phyloP scores from a whole-genome alignment of 2,329 filamentous ascomycete genomes.

The Hypoxylon sp. region DNA sequence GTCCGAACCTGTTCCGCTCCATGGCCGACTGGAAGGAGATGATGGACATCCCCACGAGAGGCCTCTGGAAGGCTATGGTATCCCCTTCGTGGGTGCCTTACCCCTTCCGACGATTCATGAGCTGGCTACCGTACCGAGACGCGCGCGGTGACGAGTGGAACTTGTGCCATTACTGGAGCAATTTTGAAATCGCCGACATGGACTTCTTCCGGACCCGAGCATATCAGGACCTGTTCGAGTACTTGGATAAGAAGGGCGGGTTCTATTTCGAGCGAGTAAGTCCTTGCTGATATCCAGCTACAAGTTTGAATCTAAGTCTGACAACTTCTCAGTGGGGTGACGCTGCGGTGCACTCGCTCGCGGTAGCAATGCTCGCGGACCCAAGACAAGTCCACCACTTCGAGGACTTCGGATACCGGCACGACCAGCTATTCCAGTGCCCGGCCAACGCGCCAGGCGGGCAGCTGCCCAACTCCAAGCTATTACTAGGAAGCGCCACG shows the following conservation, averaged over 20 bases:
- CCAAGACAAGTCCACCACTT: conserved; percentile 54
- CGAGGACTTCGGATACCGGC: conserved; percentile 54
- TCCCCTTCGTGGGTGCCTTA: conserved; percentile 53
- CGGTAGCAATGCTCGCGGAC: conserved; percentile 52
- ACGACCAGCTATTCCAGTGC: conserved; percentile 47
- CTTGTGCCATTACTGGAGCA: conserved; percentile 57
- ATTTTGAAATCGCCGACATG: conserved; percentile 57
- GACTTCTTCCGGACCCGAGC: conserved; percentile 52
- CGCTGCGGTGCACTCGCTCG: conserved; percentile 54
- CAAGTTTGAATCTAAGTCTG: background rate
- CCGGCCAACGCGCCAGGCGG: conserved; percentile 49
- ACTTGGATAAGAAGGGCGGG: conserved; percentile 52
- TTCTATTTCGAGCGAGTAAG: conserved; percentile 55
- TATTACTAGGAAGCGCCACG: conserved; percentile 44
- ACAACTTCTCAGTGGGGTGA: conserved; percentile 51
- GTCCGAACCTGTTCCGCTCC: conserved; percentile 53
- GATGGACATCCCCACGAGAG: conserved; percentile 46
- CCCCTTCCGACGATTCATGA: conserved; percentile 50
- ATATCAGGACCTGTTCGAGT: conserved; percentile 53
- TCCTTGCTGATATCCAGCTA: conserved; percentile 7
- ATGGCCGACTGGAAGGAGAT: conserved; percentile 52
- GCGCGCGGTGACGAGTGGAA: conserved; percentile 53
- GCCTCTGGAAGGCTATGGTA: conserved; percentile 53
- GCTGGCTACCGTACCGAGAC: conserved; percentile 50
- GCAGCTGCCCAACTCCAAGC: conserved; percentile 46